phyloP scores from a whole-genome alignment of 1,139 yeast species.

The Pichiaceae sp. region DNA sequence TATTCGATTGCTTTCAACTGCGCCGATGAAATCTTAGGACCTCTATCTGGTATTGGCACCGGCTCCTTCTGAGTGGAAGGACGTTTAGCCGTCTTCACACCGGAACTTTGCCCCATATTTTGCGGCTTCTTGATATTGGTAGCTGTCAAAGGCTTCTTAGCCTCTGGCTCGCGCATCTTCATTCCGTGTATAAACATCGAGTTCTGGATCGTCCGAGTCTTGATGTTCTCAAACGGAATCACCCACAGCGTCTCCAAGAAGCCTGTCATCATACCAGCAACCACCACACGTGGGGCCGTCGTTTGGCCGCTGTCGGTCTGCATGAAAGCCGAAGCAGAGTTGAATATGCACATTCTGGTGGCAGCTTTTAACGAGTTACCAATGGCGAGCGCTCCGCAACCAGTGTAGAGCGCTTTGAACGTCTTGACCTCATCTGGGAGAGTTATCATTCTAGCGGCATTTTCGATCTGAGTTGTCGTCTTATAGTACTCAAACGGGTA shows the following conservation, averaged over 20 bases:
- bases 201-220: slow-evolving; percentile 79
- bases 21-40: not conserved
- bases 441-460: slow-evolving; percentile 35
- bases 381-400: slow-evolving; percentile 70
- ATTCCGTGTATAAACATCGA: slow-evolving; percentile 24
- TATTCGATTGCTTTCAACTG: slow-evolving; percentile 21
- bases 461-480: slow-evolving; percentile 40
- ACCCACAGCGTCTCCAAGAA: slow-evolving; percentile 72
- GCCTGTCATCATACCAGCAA: slow-evolving; percentile 86
- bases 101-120: not conserved
- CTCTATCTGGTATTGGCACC: not conserved
- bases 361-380: slow-evolving; percentile 71
- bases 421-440: slow-evolving; percentile 25
- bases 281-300: slow-evolving; percentile 62
- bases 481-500: slow-evolving; percentile 84
- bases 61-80: not conserved
- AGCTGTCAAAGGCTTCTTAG: not conserved
- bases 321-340: slow-evolving; percentile 72
- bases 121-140: not conserved
- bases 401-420: slow-evolving; percentile 44
- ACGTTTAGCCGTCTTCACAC: not conserved
- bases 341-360: slow-evolving; percentile 66
- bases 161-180: slow-evolving; percentile 11
- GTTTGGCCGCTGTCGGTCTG: slow-evolving; percentile 48
- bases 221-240: slow-evolving; percentile 86